Percentiles rank a stretch among this genome's conserved stretches.
phyloP scores from a whole-genome alignment of 768 basidiomycete genomes.

The Pulveroboletus sp. region DNA sequence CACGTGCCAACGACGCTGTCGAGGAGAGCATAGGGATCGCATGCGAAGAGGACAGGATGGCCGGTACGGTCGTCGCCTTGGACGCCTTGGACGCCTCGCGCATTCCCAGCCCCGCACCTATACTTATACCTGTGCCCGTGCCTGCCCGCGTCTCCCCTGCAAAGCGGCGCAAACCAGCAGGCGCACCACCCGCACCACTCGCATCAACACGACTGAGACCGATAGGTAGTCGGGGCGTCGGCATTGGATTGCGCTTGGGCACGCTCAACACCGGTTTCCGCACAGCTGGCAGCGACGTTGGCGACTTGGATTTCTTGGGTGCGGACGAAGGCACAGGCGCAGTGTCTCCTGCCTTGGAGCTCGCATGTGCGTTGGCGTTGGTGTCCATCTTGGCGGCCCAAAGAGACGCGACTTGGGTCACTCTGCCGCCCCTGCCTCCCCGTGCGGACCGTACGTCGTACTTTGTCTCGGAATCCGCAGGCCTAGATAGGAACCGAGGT shows the following conservation, averaged over 20 bases:
- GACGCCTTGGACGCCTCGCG: slow-evolving; percentile 33
- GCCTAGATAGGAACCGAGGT: slow-evolving; percentile 28
- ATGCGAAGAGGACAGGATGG: slow-evolving; percentile 64
- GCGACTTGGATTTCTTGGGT: slow-evolving; percentile 9
- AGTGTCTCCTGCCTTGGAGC: slow-evolving; percentile 4
- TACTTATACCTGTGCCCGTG: neutral
- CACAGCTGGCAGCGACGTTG: neutral
- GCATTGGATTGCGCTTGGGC: slow-evolving; percentile 10
- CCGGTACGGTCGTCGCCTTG: slow-evolving; percentile 66
- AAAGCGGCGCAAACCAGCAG: neutral
- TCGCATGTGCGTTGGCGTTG: neutral
- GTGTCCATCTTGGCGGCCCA: slow-evolving; percentile 55
- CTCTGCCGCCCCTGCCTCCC: slow-evolving; percentile 71
- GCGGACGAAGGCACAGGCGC: neutral
- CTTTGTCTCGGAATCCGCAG: slow-evolving; percentile 48
- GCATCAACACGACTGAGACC: neutral
- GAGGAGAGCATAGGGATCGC: slow-evolving; percentile 70
- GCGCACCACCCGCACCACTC: neutral
- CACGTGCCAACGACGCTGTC: slow-evolving; percentile 69
- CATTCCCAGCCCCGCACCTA: slow-evolving; percentile 10
- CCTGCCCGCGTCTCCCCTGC: neutral
- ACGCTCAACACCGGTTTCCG: slow-evolving; percentile 12
- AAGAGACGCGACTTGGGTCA: slow-evolving; percentile 66
- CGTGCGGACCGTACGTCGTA: slow-evolving; percentile 75
- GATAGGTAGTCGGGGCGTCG: neutral